Evolutionary conservation across 1,284 basidiomycete species (phyloP), one percentile per base, ranked within the genome.

Genomic region (Cryptococcus sp.): DNA sequence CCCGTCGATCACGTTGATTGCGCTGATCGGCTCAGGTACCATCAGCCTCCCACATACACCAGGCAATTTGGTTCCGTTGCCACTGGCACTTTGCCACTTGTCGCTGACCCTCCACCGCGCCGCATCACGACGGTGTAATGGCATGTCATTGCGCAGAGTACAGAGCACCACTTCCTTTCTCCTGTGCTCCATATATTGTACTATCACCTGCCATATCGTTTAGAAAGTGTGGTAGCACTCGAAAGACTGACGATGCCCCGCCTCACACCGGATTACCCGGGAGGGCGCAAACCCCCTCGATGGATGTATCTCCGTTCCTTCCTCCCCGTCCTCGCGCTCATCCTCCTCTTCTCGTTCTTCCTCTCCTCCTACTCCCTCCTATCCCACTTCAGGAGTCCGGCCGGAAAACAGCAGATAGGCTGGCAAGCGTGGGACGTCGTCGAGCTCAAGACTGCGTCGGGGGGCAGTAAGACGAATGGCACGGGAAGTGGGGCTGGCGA

Each of bases 351-450:
- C 77, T 85, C 84, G 19, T 83, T 83, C 60, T 81, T 90, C 30
- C 85, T 93, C 16, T 49, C 65, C 10, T 60, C 65, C 1, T 68
- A 72, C 39, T 66, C 71, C 2, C 62, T 74, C 3, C 66, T 78
- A 5, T 61, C 63, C 50, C 85, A 85, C 4, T 88, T 82, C 5
- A 87, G 87, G 5, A 71, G 69, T 11, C 90, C 91, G 3, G 89
- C 89, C 1, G 75, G 82, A 19, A 77, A 82, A 8, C 89, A 92
- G 67, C 83, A 84, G 50, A 78, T 93, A n/a, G 90, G 90, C 19
- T 93, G 91, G 91, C 91, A 94, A 68, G 83, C 88, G n/a, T 93
- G 90, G 90, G 91, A 91, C 46, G 67, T 82, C 5, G 81, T 91
- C 0, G 72, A 80, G 16, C 58, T 69, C 16, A 23, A 39, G 1